Percentiles rank a stretch among this genome's conserved stretches.
phyloP scores from a whole-genome alignment of 2,329 filamentous ascomycete genomes.

The Lasiodiplodia sp. region DNA sequence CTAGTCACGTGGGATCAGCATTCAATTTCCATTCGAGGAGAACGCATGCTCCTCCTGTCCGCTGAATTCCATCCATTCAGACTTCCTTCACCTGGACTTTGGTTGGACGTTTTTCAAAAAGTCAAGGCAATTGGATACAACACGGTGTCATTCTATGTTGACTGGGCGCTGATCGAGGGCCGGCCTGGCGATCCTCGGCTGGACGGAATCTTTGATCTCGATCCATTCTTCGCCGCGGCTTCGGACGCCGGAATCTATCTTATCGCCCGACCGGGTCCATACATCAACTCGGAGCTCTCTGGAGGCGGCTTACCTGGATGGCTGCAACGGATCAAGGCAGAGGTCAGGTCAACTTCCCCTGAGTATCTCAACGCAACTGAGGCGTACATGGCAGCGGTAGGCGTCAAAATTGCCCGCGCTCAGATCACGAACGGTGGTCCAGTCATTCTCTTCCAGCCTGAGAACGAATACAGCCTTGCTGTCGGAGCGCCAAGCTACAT shows the following conservation, averaged over 20 bases:
- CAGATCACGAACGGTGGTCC: conserved; percentile 87
- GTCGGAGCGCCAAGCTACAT: conserved; percentile 47
- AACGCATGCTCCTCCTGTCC: conserved; percentile 74
- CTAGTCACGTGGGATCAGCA: conserved; percentile 75
- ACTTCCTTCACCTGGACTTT: conserved; percentile 67
- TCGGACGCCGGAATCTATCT: conserved; percentile 77
- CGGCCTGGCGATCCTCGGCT: conserved; percentile 72
- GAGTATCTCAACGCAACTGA: conserved; percentile 72
- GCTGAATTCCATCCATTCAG: conserved; percentile 76
- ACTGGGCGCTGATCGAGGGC: conserved; percentile 81
- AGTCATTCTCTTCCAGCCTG: conserved; percentile 78
- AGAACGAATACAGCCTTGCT: conserved; percentile 74
- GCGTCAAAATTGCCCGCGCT: conserved; percentile 71
- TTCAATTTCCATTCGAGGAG: conserved; percentile 73
- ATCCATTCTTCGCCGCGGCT: conserved; percentile 80
- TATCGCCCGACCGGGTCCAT: conserved; percentile 72
- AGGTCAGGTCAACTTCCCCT: conserved; percentile 67
- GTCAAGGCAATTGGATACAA: conserved; percentile 83
- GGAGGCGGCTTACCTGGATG: conserved; percentile 85
- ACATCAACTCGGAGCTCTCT: conserved; percentile 79
- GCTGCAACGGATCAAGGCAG: conserved; percentile 72
- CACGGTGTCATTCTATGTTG: conserved; percentile 77
- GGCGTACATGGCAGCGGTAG: conserved; percentile 62
- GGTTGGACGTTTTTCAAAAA: conserved; percentile 81
- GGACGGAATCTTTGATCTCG: conserved; percentile 74